Evolutionary conservation across 2,329 filamentous ascomycete genomes (phyloP).

Genomic region (Aspergillus tamarii): DNA sequence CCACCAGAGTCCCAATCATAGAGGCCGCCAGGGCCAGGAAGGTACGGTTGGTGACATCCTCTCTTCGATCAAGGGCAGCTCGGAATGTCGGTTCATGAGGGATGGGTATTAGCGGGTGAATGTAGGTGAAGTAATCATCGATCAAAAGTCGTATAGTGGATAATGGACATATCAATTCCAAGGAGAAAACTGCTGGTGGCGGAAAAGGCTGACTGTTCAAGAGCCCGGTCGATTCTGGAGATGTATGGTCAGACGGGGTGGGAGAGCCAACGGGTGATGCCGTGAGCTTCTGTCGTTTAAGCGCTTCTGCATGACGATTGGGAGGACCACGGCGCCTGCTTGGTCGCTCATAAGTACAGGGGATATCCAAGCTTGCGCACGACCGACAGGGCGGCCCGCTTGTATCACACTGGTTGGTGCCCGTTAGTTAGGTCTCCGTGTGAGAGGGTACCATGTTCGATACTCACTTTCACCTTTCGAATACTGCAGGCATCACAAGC

Average conservation of each 20-base stretch:
- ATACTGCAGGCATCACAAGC: conserved; percentile 59
- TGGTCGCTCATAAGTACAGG: conserved; percentile 68
- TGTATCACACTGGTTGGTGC: conserved; percentile 60
- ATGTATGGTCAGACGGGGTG: conserved; percentile 45
- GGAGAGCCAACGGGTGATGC: conserved; percentile 38
- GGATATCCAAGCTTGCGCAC: conserved; percentile 66
- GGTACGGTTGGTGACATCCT: conserved; percentile 45
- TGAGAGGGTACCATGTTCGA: neutral
- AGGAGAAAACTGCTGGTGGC: conserved; percentile 51
- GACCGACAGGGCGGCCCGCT: conserved; percentile 68
- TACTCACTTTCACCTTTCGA: conserved; percentile 56
- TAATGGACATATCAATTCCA: conserved; percentile 50
- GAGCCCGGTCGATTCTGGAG: conserved; percentile 39
- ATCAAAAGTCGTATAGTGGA: conserved; percentile 44
- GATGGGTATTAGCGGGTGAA: conserved; percentile 50
- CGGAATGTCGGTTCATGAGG: conserved; percentile 53
- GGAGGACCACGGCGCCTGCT: conserved; percentile 67
- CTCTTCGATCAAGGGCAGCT: conserved; percentile 45
- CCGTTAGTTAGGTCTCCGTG: conserved; percentile 4
- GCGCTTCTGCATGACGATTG: conserved; percentile 67
- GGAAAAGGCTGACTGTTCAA: conserved; percentile 31
- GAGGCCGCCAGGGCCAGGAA: conserved; percentile 50
- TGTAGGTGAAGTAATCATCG: conserved; percentile 53
- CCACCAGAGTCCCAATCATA: conserved; percentile 50
- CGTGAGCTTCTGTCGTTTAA: conserved; percentile 63